Base-by-base conservation (phyloP, 202 grass and related monocot genomes). In the Thinopyrum obtusiflorum region DNA sequence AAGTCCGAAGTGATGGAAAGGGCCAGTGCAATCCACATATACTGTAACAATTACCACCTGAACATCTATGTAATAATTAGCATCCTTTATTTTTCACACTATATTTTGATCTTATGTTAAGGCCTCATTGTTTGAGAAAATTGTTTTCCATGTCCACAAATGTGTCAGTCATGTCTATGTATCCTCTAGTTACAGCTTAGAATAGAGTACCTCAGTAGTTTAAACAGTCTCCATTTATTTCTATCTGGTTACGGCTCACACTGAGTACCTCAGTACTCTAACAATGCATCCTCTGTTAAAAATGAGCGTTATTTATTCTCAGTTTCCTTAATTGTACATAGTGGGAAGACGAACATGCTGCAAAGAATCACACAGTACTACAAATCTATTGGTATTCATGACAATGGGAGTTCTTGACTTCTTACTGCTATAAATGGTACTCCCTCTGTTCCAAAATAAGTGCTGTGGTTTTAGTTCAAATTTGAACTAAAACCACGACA, bases 211-310 rank as follows among this genome's bases (percentile, higher is more conserved):
- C 6, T 13, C 14, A 14, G 42, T 73, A 29, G 20, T 24, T 7
- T 18, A 66, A 53, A 86, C 15, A 57, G 49, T 86, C n/a, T 80
- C 11, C 4, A 35, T 67, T 83, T 53, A 62, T 86, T 83, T 78
- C 49, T n/a, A 13, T 74, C 17, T 55, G 23, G 15, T 69, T 28
- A 29, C 53, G 46, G 9, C 39, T 71, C 70, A 77, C 55, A 53
- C 5, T 26, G 6, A 84, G 47, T 80, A 57, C 18, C 31, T 73
- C 65, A 18, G 40, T 73, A 73, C 37, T 73, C 1, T 49, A 47
- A 24, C 7, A 49, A 49, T 49, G 15, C 39, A 17, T 76, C 17
- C 73, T 57, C 1, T 32, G 64, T 61, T 64, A 40, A 82, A 44
- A 6, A 69, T 73, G 53, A 35, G 27, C 35, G 33, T 66, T 36